Evolutionary conservation across 2,329 filamentous ascomycete genomes (phyloP).

Genomic region (Myotisia sp.): DNA sequence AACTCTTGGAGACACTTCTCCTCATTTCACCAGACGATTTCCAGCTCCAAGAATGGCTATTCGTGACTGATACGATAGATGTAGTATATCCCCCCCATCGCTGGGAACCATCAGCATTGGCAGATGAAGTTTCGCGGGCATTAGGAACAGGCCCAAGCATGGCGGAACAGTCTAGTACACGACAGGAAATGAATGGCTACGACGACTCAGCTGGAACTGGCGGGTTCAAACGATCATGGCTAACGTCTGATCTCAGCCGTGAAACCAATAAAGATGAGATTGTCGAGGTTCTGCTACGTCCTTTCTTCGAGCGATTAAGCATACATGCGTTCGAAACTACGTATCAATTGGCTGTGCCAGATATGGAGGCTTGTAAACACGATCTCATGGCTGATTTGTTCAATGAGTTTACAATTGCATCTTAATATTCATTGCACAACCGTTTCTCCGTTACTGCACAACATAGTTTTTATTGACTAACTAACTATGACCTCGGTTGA

Average conservation of each 20-base stretch:
- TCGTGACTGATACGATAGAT: constrained; percentile 91
- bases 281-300: constrained; percentile 62
- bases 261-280: constrained; percentile 46
- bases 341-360: constrained; percentile 64
- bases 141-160: constrained; percentile 38
- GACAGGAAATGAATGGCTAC: background rate
- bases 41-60: constrained; percentile 96
- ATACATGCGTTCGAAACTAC: constrained; percentile 88
- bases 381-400: constrained; percentile 61
- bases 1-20: constrained; percentile 78
- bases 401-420: constrained; percentile 51
- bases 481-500: no score
- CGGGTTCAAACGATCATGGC: constrained; percentile 27
- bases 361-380: constrained; percentile 49
- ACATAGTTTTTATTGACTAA: no score
- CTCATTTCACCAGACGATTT: constrained; percentile 86
- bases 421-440: background rate
- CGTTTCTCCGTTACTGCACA: no score
- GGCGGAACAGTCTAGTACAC: constrained; percentile 1
- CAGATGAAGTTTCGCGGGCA: constrained; percentile 71
- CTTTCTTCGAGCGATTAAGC: constrained; percentile 82
- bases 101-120: constrained; percentile 58
- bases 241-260: constrained; percentile 35
- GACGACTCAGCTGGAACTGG: constrained; percentile 15
- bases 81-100: constrained; percentile 68